Conservation (phyloP, 345 rosid genomes). For the Citrus hindsii region DNA sequence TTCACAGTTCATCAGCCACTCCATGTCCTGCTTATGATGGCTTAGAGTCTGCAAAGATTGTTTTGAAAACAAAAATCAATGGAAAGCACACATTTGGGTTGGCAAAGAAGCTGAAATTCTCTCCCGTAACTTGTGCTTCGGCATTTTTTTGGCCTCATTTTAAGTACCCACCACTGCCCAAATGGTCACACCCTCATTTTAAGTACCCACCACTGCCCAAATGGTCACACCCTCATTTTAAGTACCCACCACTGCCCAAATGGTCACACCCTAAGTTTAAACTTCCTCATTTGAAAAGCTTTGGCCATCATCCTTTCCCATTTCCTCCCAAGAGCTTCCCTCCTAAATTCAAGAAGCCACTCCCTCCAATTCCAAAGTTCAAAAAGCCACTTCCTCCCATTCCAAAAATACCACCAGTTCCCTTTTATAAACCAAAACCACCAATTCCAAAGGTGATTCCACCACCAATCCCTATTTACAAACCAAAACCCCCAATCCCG, state of each 20-base stretch:
- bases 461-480: constrained; percentile 9
- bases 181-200: constrained; percentile 19
- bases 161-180: constrained; percentile 32
- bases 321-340: constrained; percentile 24
- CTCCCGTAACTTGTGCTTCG: constrained; percentile 54
- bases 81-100: constrained; percentile 54
- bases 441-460: constrained; percentile 17
- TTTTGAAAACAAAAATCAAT: constrained; percentile 34
- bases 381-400: constrained; percentile 12
- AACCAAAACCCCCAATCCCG: constrained; percentile 3
- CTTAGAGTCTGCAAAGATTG: constrained; percentile 50
- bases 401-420: constrained; percentile 2
- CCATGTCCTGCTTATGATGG: constrained; percentile 67
- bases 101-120: constrained; percentile 56
- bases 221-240: constrained; percentile 20
- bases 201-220: constrained; percentile 32
- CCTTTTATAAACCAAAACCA: constrained; percentile 10
- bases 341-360: constrained; percentile 22
- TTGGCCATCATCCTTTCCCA: constrained; percentile 18
- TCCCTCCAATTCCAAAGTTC: constrained; percentile 11
- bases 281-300: constrained; percentile 32
- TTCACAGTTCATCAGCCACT: constrained; percentile 52
- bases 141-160: constrained; percentile 51
- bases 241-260: constrained; percentile 31
- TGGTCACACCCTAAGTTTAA: constrained; percentile 18